phyloP scores from a whole-genome alignment of 2,329 filamentous ascomycete species.

The Niveomyces coronatus region DNA sequence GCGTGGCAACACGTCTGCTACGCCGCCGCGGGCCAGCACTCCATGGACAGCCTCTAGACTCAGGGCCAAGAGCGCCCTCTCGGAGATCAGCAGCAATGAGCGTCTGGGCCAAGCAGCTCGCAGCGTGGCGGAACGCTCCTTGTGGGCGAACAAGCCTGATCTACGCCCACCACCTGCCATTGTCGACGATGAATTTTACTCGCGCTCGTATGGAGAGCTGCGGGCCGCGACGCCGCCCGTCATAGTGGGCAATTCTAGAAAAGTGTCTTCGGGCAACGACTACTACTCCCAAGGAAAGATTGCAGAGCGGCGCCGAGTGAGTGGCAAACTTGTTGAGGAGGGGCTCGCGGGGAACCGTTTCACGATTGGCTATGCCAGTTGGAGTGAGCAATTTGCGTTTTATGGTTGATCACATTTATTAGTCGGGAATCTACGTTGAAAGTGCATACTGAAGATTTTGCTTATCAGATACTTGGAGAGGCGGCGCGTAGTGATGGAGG shows the following conservation, averaged over 20 bases:
- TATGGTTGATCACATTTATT: too few relatives aligned
- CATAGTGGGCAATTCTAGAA: conserved; percentile 38
- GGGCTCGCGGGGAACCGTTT: conserved; percentile 36
- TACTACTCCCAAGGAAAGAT: conserved; percentile 27
- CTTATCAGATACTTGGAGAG: too few relatives aligned
- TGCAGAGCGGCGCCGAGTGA: conserved; percentile 50
- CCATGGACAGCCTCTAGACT: conserved; percentile 12
- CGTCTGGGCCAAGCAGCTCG: conserved; percentile 31
- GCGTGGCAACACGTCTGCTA: background rate
- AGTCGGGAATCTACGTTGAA: too few relatives aligned
- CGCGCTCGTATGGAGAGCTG: conserved; percentile 50
- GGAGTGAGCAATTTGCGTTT: background rate
- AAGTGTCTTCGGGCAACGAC: conserved; percentile 51
- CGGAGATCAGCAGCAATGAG: conserved; percentile 36
- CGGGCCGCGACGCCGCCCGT: conserved; percentile 43
- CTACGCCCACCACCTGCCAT: conserved; percentile 29
- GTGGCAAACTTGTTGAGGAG: conserved; percentile 65
- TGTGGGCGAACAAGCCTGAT: conserved; percentile 23
- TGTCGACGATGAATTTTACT: conserved; percentile 40
- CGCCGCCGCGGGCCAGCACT: background rate
- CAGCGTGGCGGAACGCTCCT: conserved; percentile 28
- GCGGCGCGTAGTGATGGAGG: too few relatives aligned
- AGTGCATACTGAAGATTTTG: too few relatives aligned
- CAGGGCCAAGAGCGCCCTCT: conserved; percentile 23
- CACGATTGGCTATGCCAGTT: conserved; percentile 8